Evolutionary conservation across 2,329 filamentous ascomycete species (phyloP).

Genomic region (Conoideocrella luteorostrata): DNA sequence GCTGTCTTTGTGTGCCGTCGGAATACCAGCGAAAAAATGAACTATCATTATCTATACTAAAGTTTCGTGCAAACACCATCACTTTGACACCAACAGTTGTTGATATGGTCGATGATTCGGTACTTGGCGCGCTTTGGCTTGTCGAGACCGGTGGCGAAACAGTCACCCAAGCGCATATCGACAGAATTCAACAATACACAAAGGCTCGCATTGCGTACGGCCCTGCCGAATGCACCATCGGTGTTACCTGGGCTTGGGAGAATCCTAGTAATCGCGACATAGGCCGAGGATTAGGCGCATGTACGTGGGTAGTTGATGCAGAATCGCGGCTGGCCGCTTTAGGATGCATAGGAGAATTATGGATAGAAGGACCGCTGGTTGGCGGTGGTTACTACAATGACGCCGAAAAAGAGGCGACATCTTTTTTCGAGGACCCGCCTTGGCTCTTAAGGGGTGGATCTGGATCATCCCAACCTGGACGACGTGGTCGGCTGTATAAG

Average conservation of each 20-base stretch:
- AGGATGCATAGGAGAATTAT: conserved; percentile 29
- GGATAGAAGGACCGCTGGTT: conserved; percentile 37
- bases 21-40: no score
- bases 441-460: conserved; percentile 11
- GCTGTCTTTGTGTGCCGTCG: conserved; percentile 11
- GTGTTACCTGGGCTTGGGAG: no score
- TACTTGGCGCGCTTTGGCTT: no score
- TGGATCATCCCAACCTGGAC: conserved; percentile 1
- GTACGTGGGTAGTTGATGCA: conserved; percentile 10
- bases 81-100: conserved; percentile 17
- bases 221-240: conserved; percentile 8
- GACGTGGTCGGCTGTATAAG: conserved; percentile 29
- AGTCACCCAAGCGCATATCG: neutral
- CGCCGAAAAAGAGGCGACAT: conserved; percentile 34
- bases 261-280: no score
- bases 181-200: no score
- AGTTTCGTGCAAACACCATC: no score
- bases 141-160: conserved; percentile 3
- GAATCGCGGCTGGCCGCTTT: no score
- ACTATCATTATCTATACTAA: no score
- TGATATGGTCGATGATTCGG: neutral
- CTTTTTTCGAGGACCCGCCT: conserved; percentile 35
- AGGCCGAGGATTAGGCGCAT: conserved; percentile 4
- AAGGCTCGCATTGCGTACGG: no score
- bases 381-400: conserved; percentile 44